phyloP scores from a whole-genome alignment of 305 asterid genomes.

The Fraxinus ornus region DNA sequence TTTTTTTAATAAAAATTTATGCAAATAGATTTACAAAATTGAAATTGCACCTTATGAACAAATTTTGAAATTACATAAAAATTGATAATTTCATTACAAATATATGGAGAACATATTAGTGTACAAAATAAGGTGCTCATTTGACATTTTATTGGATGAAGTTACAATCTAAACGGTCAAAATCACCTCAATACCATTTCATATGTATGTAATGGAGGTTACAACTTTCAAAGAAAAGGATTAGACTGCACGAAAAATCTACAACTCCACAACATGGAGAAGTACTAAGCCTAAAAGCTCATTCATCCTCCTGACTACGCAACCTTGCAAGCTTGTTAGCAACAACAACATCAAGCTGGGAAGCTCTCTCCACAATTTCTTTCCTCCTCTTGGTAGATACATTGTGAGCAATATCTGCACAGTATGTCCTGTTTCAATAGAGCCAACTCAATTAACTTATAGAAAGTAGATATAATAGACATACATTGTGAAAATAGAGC shows the following conservation, averaged over 20 bases:
- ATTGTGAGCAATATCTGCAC: constrained; percentile 73
- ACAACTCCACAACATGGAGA: neutral
- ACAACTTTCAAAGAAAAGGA: neutral
- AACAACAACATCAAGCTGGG: constrained; percentile 68
- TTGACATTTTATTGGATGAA: too few relatives aligned
- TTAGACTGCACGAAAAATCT: neutral
- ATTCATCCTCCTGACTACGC: constrained; percentile 76
- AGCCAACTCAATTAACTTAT: too few relatives aligned
- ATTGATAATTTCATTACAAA: neutral
- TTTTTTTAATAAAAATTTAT: too few relatives aligned
- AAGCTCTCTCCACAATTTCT: constrained; percentile 62
- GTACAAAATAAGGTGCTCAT: too few relatives aligned
- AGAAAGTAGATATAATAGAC: too few relatives aligned
- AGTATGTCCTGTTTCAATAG: constrained; percentile 38
- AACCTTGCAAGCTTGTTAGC: constrained; percentile 68
- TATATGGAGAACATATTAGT: neutral
- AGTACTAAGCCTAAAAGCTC: constrained; percentile 6
- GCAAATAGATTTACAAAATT: too few relatives aligned
- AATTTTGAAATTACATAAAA: too few relatives aligned
- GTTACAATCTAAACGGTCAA: too few relatives aligned
- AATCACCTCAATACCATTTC: too few relatives aligned
- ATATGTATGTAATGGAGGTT: too few relatives aligned
- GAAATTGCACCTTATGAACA: too few relatives aligned
- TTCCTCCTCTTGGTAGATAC: constrained; percentile 64
- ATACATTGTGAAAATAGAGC: too few relatives aligned